Percentiles rank a stretch among this genome's conserved stretches.
These are phyloP conservation scores for Saxophila tyrrhenica DNA, from an alignment of 495 filamentous ascomycete genomes.

Conservation along the genomic window DNA sequence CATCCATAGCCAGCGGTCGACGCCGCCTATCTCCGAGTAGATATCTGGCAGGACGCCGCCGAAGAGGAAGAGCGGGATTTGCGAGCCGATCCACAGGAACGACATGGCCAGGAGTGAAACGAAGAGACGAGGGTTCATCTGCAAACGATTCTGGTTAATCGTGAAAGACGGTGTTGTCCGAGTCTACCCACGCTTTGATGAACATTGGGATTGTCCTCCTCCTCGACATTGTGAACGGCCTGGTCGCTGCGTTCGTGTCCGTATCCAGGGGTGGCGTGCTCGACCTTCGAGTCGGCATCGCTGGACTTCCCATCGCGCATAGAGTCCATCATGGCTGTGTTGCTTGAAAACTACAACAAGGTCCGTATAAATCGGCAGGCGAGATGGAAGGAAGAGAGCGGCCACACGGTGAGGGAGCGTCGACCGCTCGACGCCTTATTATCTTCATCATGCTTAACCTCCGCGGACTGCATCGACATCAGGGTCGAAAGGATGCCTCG, in stretches of 20 bases:
- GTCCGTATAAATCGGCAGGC: no score
- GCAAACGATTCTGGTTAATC: neutral
- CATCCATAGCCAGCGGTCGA: slow-evolving; percentile 62
- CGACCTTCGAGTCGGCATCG: no score
- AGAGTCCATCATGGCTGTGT: no score
- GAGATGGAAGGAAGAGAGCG: no score
- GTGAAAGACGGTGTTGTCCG: neutral
- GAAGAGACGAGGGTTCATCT: slow-evolving; percentile 26
- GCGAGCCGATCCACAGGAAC: slow-evolving; percentile 38
- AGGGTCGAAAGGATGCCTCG: no score
- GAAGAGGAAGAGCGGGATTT: slow-evolving; percentile 27
- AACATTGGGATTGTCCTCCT: neutral
- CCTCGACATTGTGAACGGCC: neutral
- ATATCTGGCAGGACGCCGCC: slow-evolving; percentile 45
- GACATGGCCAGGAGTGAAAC: slow-evolving; percentile 54
- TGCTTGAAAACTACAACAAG: no score
- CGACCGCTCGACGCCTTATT: no score
- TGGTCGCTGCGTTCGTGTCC: neutral
- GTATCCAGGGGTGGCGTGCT: neutral
- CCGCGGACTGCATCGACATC: no score
- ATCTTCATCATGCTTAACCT: no score
- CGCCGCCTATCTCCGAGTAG: slow-evolving; percentile 53
- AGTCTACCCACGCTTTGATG: neutral
- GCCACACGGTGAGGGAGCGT: no score
- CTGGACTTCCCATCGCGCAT: no score